Evolutionary conservation across 257 asterid genomes (phyloP).

Genomic region (Eucommia ulmoides): DNA sequence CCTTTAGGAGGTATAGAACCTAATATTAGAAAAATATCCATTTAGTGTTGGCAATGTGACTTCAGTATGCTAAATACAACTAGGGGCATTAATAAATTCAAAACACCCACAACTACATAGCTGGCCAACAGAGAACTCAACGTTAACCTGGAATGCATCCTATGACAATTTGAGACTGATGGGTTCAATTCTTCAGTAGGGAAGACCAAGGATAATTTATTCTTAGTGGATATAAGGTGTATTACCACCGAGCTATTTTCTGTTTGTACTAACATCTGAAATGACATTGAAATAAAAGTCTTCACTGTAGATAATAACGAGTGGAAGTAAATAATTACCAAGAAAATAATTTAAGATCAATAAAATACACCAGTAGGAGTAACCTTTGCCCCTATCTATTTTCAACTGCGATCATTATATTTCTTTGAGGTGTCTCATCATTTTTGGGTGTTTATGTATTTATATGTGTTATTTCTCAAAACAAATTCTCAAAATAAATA

Average conservation of each 20-base stretch:
- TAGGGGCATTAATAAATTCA: slow-evolving; percentile 56
- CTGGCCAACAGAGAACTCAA: slow-evolving; percentile 17
- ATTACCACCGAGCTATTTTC: slow-evolving; percentile 25
- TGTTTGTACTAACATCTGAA: slow-evolving; percentile 32
- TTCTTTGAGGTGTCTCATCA: too few species aligned
- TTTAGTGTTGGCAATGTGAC: slow-evolving; percentile 78
- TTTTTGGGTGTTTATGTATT: too few species aligned
- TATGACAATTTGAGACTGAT: slow-evolving; percentile 23
- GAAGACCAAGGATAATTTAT: slow-evolving; percentile 37
- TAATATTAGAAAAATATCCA: too few species aligned
- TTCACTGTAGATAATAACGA: too few species aligned
- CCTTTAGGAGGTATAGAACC: too few species aligned
- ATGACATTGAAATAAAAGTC: slow-evolving; percentile 5
- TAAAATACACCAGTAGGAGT: neutral
- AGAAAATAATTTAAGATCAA: too few species aligned
- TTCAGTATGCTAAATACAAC: slow-evolving; percentile 45
- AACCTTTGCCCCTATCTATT: too few species aligned
- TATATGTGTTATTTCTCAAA: too few species aligned
- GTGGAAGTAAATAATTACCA: too few species aligned
- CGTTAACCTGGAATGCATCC: slow-evolving; percentile 2
- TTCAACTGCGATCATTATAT: too few species aligned
- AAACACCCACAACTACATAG: slow-evolving; percentile 20
- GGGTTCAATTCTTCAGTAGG: slow-evolving; percentile 14
- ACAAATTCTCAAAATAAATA: too few species aligned
- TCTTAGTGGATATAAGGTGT: slow-evolving; percentile 56